Evolutionary conservation across 106 monocot species (phyloP).

Genomic region (Gastrodia elata): DNA sequence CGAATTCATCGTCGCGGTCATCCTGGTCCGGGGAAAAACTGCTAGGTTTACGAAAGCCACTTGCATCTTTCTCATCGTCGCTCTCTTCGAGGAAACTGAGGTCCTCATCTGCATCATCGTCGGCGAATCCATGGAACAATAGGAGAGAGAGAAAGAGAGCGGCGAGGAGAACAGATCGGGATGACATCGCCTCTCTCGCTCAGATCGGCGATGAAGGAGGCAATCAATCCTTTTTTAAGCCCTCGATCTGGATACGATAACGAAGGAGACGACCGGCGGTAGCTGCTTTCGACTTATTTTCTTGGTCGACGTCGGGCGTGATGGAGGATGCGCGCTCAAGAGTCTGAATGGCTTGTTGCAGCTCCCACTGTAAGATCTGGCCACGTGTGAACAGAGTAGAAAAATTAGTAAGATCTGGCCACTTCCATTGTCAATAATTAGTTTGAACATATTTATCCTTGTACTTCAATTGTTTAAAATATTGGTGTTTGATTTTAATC

Average conservation of each 20-base stretch:
- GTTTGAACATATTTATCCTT: too few species aligned
- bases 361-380: too few species aligned
- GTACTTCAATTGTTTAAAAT: too few species aligned
- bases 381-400: too few species aligned
- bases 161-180: constrained; percentile 30
- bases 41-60: not conserved
- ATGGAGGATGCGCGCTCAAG: too few species aligned
- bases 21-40: not conserved
- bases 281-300: too few species aligned
- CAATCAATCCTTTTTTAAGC: not conserved
- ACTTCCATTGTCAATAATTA: too few species aligned
- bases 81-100: constrained; percentile 67
- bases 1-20: constrained; percentile 3
- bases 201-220: not conserved
- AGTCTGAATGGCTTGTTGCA: too few species aligned
- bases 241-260: not conserved
- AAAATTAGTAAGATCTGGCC: too few species aligned
- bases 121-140: constrained; percentile 6
- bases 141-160: constrained; percentile 13
- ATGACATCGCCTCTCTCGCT: constrained; percentile 17
- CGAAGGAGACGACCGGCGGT: not conserved
- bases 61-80: constrained; percentile 11
- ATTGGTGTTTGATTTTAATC: too few species aligned
- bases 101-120: constrained; percentile 45
- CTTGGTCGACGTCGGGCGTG: too few species aligned